Evolutionary conservation across 1,284 basidiomycete species (phyloP), one percentile per base, ranked within the genome.

Genomic region (Polyporus tsugae): DNA sequence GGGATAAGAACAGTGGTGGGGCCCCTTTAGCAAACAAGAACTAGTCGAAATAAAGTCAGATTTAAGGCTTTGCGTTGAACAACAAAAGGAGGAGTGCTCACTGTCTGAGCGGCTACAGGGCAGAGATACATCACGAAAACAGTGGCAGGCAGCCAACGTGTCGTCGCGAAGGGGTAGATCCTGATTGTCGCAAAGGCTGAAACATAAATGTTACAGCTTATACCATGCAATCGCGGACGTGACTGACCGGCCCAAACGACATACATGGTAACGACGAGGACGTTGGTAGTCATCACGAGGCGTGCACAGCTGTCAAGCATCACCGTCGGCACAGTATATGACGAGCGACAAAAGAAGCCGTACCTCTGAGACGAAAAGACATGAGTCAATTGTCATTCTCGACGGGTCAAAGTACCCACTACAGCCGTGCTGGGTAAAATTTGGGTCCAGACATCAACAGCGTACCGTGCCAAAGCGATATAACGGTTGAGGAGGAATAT

Each of bases 401-500:
- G 15, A 6, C 19, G 53, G 19, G 6, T 10, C 6, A 17, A 9
- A 13, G 7, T 7, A 57, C 53, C 36, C 25, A 57, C 53, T 41
- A 13, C 19, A 11, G 33, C 33, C 15, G 53, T 29, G 53, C 10
- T 57, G 29, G 17, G n/a, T 6, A 22, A 15, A 5, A 36, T 15
- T 33, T 7, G 13, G 53, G 6, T 35, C 29, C 13, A 25, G 13
- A 57, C 33, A 19, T 29, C 33, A 6, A 36, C 11, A 6, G 6
- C 13, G 25, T 57, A 57, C 17, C 53, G 10, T 6, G 33, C 33
- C 17, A 69, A n/a, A 10, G 25, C 9, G 15, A 62, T 42, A 58
- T 73, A 73, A 7, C 72, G 69, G 35, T 73, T 73, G n/a, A 71
- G 35, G 5, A 68, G 6, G 39, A 73, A 73, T 7, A 73, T 41